Base-by-base conservation (phyloP, 2,329 filamentous ascomycete genomes). In the Periconia sp. region DNA sequence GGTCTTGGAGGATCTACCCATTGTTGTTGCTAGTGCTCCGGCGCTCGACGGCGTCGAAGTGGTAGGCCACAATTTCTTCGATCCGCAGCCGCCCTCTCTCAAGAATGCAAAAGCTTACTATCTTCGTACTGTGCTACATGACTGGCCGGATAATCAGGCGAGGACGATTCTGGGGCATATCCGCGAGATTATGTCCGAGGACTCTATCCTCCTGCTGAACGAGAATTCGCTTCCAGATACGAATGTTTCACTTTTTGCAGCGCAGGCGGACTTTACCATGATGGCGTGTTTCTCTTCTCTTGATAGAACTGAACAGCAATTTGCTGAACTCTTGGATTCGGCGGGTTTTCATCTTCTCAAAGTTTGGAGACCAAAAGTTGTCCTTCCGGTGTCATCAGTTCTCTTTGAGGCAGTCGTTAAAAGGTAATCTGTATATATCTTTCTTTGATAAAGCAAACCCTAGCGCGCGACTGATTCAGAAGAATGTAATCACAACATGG, bases 161-260 rank as follows among this genome's bases (percentile, higher is more conserved):
- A 15, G 56, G 9, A 23, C 58, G 19, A 76, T 76, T 41, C 53
- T 77, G 7, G 53, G 57, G 20, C 61, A 73, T n/a, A 54, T 72
- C 13, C 33, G 33, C 11, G n/a, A 35, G 31, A 37, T 15, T 41
- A 54, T 44, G 46, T 33, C 23, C 19, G 52, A 31, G 70, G 72
- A 17, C 73, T 76, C 72, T 10, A 74, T 75, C 53, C 41, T 80
- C 6, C 60, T 81, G 7, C 68, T 80, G 47, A 74, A 75, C 37
- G 77, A 79, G 37, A 72, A 73, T 52, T 64, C 76, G 2, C 62
- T 78, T n/a, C 74, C 74, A 2, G 66, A 72, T 6, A 66, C 52
- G 1, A 65, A 65, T 1, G 67, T 75, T 1, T 57, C 63, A 11
- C 65, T 63, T 57, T 64, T 65, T 15, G 3, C 42, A 23, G 71